Base-by-base conservation (phyloP, 2,329 filamentous ascomycete species). In the Fusarium beomiforme region DNA sequence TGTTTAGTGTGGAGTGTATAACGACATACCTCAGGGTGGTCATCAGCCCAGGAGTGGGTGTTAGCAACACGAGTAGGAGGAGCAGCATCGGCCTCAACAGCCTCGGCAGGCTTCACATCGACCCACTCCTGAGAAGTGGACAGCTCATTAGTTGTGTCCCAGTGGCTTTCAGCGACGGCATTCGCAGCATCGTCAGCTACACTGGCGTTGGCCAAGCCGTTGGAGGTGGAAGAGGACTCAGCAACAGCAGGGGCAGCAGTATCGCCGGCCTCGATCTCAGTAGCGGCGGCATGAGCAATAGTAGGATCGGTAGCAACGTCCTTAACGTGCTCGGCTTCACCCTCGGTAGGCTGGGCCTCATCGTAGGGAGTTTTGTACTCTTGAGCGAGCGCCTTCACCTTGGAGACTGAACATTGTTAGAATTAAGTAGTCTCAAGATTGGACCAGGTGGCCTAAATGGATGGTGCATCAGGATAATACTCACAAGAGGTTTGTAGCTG, bases 21-120 rank as follows among this genome's bases (percentile, higher is more conserved):
- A 24, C 16, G 26, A 77, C 83, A 73, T 78, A 87, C 85, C 78
- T 85, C 88, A 21, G 91, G 89, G 74, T 92, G 88, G 67, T 96
- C 93, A 76, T 97, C 94, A 29, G 93, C 93, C 93, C 93, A 97
- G 76, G 91, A 94, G 78, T 92, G 90, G 33, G 85, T 85, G 76
- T 86, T 86, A 59, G 82, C 78, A 41, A 83, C 80, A 12, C 84
- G 83, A 10, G 88, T 89, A 49, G 90, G 88, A 56, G 67, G 56
- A 39, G 89, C 88, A 49, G 86, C 89, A 68, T 96, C 93, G 8
- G 92, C 91, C 85, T 97, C 94, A 55, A 89, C 83, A 49, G 91
- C 87, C 77, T 95, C 89, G 61, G 91, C 89, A 55, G 93, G 89
- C 79, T 94, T 89, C 8, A 86, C 81, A 59, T 85, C 81, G 66